Conservation (phyloP, 805 yeast genomes). For the Vanderwaltozyma verrucispora region DNA sequence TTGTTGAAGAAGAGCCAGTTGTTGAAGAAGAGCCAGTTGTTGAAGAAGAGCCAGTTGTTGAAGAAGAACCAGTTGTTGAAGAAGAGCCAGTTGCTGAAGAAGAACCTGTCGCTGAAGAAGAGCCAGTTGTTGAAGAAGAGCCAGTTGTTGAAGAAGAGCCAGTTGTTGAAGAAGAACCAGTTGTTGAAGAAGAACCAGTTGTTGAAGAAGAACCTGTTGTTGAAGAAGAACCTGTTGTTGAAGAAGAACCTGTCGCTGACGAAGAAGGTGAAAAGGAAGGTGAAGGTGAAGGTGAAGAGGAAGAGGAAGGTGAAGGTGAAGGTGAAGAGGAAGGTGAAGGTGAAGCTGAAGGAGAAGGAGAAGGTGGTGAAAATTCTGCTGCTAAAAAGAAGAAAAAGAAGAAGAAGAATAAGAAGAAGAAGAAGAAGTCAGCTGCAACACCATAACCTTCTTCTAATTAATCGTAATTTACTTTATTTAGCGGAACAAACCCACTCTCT, state of each 20-base stretch:
- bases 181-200: slow-evolving; percentile 3
- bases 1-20: slow-evolving; percentile 2
- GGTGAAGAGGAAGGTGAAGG: slow-evolving; percentile 2
- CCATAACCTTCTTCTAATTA: background rate
- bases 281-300: slow-evolving; percentile 3
- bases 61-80: slow-evolving; percentile 4
- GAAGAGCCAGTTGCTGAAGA: slow-evolving; percentile 4
- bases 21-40: slow-evolving; percentile 3
- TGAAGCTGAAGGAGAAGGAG: slow-evolving; percentile 4
- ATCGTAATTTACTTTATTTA: no score
- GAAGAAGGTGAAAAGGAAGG: slow-evolving; percentile 3
- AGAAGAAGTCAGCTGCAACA: background rate
- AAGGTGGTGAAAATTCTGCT: slow-evolving; percentile 3
- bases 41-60: slow-evolving; percentile 6
- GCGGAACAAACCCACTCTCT: no score
- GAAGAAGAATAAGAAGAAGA: slow-evolving; percentile 1
- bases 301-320: slow-evolving; percentile 2
- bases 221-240: slow-evolving; percentile 1
- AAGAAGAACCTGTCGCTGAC: slow-evolving; percentile 2
- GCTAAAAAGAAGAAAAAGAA: slow-evolving; percentile 2
- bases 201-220: slow-evolving; percentile 1
- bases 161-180: slow-evolving; percentile 5
- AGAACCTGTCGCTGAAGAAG: slow-evolving; percentile 5
- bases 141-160: slow-evolving; percentile 3
- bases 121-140: slow-evolving; percentile 3